Conservation (phyloP, 495 filamentous ascomycete species). For the Glarea lozoyensis region DNA sequence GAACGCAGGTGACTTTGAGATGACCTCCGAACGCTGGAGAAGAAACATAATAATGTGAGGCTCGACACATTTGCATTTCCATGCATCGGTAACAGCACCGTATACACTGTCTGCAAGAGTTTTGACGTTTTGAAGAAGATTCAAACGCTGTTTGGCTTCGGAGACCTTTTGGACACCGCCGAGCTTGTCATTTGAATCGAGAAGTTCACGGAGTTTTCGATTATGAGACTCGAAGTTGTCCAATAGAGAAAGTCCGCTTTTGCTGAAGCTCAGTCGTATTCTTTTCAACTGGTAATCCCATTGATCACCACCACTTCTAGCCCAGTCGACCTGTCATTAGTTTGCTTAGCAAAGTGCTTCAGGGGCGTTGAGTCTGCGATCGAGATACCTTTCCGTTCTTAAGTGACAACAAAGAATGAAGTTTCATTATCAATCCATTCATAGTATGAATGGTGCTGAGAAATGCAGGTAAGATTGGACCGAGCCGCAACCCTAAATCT, state of each 20-base stretch:
- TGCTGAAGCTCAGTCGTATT: constrained; percentile 14
- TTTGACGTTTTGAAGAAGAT: constrained; percentile 14
- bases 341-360: neutral
- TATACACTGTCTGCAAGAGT: constrained; percentile 12
- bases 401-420: constrained; percentile 7
- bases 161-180: constrained; percentile 8
- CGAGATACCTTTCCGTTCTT: constrained; percentile 11
- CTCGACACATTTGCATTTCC: constrained; percentile 13
- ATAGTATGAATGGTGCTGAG: constrained; percentile 8
- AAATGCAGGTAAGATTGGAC: constrained; percentile 2
- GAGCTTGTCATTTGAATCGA: constrained; percentile 5
- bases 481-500: constrained; percentile 6
- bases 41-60: constrained; percentile 7
- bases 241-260: constrained; percentile 11
- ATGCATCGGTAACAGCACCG: constrained; percentile 10
- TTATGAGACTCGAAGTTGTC: constrained; percentile 7
- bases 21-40: constrained; percentile 3
- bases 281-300: constrained; percentile 18
- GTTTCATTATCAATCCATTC: constrained; percentile 6
- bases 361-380: neutral
- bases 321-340: constrained; percentile 8
- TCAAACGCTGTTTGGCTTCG: constrained; percentile 12
- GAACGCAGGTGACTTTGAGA: constrained; percentile 3
- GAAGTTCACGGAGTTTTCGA: constrained; percentile 9
- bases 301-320: constrained; percentile 3